Percentiles rank a stretch among this genome's conserved stretches.
These are phyloP conservation scores for Globisporangium sylvaticum DNA, from an alignment of 352 stramenopile species.

Conservation along the genomic window DNA sequence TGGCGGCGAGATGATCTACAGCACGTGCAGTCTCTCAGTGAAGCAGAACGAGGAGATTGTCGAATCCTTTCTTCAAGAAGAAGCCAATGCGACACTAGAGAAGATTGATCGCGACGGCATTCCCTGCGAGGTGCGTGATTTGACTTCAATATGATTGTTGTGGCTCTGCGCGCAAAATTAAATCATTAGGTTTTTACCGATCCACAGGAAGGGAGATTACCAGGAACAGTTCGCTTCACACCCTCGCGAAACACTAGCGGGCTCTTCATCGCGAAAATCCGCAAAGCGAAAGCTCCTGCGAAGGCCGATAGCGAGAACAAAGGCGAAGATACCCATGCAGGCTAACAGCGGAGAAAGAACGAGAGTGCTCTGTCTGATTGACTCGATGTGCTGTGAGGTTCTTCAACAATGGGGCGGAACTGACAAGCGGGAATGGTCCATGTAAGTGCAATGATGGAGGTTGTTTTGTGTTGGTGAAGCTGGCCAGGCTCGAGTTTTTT, in stretches of 20 bases:
- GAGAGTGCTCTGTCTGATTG: background rate
- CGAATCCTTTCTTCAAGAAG: conserved; percentile 57
- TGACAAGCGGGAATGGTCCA: background rate
- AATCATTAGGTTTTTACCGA: background rate
- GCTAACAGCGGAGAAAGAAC: background rate
- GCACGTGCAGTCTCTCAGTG: conserved; percentile 91
- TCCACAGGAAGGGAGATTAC: conserved; percentile 39
- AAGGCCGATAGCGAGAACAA: background rate
- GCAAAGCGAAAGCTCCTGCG: conserved; percentile 17
- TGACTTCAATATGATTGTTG: background rate
- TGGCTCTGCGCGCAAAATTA: background rate
- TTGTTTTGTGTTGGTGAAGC: background rate
- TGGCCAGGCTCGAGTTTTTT: background rate
- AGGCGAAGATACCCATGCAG: background rate
- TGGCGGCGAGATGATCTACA: conserved; percentile 93
- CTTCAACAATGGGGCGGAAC: background rate
- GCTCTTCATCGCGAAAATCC: conserved; percentile 68
- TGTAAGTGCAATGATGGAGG: background rate
- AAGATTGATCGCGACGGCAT: conserved; percentile 36
- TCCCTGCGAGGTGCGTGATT: conserved; percentile 38
- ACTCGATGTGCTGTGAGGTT: background rate
- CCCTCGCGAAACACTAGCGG: conserved; percentile 66
- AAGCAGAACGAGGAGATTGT: conserved; percentile 95
- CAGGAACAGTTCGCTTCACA: conserved; percentile 65
- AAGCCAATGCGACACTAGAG: conserved; percentile 31